Conservation (phyloP, 768 basidiomycete species). For the Cyathus striatus region DNA sequence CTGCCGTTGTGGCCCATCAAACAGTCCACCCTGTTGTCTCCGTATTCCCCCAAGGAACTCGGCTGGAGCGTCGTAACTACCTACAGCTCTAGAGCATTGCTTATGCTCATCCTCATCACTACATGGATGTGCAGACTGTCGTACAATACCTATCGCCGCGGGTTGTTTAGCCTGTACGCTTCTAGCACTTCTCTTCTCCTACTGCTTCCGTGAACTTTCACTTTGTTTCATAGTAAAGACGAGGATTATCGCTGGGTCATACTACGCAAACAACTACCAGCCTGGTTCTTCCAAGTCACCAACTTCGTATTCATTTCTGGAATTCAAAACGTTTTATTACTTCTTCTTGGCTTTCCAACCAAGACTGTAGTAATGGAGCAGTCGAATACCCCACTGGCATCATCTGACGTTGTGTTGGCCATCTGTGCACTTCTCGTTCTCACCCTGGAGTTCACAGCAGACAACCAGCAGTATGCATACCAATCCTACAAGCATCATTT, state of each 20-base stretch:
- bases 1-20: conserved; percentile 52
- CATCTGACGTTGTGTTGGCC: conserved; percentile 62
- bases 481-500: conserved; percentile 69
- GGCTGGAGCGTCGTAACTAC: conserved; percentile 33
- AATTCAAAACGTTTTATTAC: conserved; percentile 78
- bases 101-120: conserved; percentile 71
- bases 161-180: conserved; percentile 69
- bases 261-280: conserved; percentile 50
- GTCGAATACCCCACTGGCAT: conserved; percentile 44
- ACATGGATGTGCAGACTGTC: conserved; percentile 66
- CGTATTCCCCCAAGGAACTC: conserved; percentile 50
- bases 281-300: conserved; percentile 38
- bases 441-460: conserved; percentile 73
- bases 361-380: conserved; percentile 49
- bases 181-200: neutral
- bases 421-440: conserved; percentile 53
- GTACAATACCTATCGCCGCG: conserved; percentile 82
- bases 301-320: conserved; percentile 69
- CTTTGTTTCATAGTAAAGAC: conserved; percentile 43
- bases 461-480: conserved; percentile 89
- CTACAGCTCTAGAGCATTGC: conserved; percentile 64
- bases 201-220: neutral
- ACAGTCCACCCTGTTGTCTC: conserved; percentile 38
- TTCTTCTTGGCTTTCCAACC: conserved; percentile 62
- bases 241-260: conserved; percentile 94